Percentiles rank a stretch among this genome's conserved stretches.
These are phyloP conservation scores for Clarireedia monteithiana DNA, from an alignment of 2,329 filamentous ascomycete genomes.

Conservation along the genomic window DNA sequence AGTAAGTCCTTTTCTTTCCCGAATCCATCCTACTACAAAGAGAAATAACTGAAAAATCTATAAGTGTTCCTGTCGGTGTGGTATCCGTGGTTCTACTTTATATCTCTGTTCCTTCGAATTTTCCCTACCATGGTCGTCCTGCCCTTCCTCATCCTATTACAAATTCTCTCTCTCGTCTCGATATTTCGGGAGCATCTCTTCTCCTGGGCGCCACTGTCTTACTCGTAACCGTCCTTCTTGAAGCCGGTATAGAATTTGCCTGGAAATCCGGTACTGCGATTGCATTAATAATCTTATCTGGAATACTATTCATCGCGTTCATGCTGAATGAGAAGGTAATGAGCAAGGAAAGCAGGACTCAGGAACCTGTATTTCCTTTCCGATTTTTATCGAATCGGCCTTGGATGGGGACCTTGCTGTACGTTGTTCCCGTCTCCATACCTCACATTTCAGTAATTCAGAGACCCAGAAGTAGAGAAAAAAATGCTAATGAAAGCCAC, in stretches of 20 bases:
- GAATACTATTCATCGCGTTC: neutral
- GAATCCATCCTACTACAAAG: too few species aligned
- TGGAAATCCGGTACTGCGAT: neutral
- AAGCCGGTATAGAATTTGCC: neutral
- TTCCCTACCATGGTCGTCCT: neutral
- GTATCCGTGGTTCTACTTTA: neutral
- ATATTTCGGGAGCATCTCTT: neutral
- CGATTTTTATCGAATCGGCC: neutral
- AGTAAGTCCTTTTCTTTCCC: neutral
- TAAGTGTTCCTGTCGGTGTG: neutral
- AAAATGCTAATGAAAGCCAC: neutral
- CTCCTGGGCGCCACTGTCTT: neutral
- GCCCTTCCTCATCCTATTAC: neutral
- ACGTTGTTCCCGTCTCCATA: neutral
- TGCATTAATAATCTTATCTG: neutral
- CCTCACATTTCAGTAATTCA: neutral
- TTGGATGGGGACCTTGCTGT: neutral
- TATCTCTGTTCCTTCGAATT: neutral
- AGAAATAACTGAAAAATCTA: neutral
- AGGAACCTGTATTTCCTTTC: neutral
- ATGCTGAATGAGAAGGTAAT: neutral
- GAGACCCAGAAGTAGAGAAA: neutral
- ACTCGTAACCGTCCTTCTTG: neutral
- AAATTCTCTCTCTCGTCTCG: neutral
- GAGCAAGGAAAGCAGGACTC: neutral